phyloP scores from a whole-genome alignment of 129 eudicot species.

The Centella asiatica region DNA sequence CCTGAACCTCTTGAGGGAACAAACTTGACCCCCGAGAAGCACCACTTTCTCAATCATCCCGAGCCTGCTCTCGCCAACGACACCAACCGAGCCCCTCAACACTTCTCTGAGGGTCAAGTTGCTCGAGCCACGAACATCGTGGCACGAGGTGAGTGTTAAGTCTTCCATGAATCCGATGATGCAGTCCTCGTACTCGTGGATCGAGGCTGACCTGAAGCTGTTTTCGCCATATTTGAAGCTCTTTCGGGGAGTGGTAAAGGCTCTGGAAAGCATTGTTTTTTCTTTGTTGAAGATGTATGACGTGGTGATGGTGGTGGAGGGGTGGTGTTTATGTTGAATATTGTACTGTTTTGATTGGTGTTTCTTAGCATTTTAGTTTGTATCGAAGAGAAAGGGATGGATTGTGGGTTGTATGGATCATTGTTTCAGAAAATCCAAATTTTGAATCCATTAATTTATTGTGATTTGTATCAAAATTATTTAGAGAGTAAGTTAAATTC shows the following conservation, averaged over 20 bases:
- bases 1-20: constrained; percentile 42
- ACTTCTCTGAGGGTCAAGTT: constrained; percentile 40
- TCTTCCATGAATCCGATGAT: constrained; percentile 54
- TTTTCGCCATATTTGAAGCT: constrained; percentile 22
- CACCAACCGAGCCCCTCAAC: constrained; percentile 49
- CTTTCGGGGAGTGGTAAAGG: constrained; percentile 21
- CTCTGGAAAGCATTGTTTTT: constrained; percentile 27
- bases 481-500: no score
- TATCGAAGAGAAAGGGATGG: not conserved
- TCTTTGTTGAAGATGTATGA: not conserved
- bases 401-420: not conserved
- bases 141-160: constrained; percentile 15
- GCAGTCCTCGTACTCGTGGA: constrained; percentile 48
- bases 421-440: constrained; percentile 1
- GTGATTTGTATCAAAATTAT: no score
- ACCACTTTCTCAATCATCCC: constrained; percentile 54
- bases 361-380: not conserved
- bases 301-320: not conserved
- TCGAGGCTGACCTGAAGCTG: constrained; percentile 34
- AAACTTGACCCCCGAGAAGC: constrained; percentile 27
- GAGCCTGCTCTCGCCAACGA: constrained; percentile 42
- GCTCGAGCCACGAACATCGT: constrained; percentile 8
- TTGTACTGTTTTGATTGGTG: not conserved
- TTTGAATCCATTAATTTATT: no score
- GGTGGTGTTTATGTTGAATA: constrained; percentile 11